Conservation (phyloP, 768 basidiomycete genomes). For the Neoboletus subvelutipes region DNA sequence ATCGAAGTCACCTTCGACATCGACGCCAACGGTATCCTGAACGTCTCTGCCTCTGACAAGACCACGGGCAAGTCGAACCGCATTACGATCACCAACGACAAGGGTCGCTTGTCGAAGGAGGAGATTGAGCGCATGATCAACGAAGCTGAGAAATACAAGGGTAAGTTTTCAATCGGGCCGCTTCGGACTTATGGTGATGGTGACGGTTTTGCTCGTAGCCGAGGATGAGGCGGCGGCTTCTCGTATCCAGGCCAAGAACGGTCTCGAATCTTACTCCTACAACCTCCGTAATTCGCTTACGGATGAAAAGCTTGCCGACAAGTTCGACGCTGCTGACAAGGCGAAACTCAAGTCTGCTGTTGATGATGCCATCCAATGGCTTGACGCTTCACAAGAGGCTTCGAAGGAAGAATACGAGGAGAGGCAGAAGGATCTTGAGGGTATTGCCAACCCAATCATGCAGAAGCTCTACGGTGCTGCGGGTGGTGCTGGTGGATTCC, state of each 20-base stretch:
- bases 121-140: constrained; percentile 97
- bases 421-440: constrained; percentile 92
- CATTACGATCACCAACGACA: constrained; percentile 94
- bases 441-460: constrained; percentile 74
- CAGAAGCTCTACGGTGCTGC: constrained; percentile 64
- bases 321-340: constrained; percentile 87
- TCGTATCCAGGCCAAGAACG: constrained; percentile 87
- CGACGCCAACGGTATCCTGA: constrained; percentile 94
- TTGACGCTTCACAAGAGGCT: constrained; percentile 84
- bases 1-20: constrained; percentile 98
- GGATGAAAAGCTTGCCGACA: constrained; percentile 84
- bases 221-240: constrained; percentile 86
- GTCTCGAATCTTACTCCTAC: constrained; percentile 91
- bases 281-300: constrained; percentile 88
- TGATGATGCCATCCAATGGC: constrained; percentile 82
- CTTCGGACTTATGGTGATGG: constrained; percentile 9
- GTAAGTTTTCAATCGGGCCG: constrained; percentile 35
- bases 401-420: constrained; percentile 93
- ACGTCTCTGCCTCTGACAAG: constrained; percentile 94
- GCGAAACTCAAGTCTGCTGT: constrained; percentile 76
- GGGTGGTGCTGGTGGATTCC: constrained; percentile 53
- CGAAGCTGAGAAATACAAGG: constrained; percentile 93
- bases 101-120: constrained; percentile 95
- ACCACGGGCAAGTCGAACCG: constrained; percentile 95
- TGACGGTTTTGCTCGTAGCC: constrained; percentile 37